phyloP scores from a whole-genome alignment of 208 protist species.

The Leptomonas pyrrhocoris region DNA sequence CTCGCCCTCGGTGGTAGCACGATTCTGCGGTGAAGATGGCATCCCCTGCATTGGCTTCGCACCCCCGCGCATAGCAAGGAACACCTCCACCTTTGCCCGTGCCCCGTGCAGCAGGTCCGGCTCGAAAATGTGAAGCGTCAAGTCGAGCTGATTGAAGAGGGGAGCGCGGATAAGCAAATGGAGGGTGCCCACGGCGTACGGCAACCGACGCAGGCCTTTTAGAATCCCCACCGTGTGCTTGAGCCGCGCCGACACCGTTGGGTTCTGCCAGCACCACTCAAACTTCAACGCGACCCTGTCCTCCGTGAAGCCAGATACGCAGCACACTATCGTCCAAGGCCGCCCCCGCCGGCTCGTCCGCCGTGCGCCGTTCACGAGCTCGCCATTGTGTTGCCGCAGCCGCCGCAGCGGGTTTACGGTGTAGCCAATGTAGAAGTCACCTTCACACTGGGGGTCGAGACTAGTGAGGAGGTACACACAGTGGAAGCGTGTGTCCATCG shows the following conservation, averaged over 20 bases:
- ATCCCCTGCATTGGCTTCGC: not conserved
- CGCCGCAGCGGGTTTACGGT: constrained; percentile 92
- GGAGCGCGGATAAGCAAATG: constrained; percentile 58
- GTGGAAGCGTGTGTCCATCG: constrained; percentile 89
- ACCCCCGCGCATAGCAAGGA: constrained; percentile 4
- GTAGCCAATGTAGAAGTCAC: constrained; percentile 94
- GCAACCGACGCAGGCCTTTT: constrained; percentile 46
- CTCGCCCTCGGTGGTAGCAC: not conserved
- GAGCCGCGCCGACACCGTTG: constrained; percentile 56
- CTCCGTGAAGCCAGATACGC: constrained; percentile 92
- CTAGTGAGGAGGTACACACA: constrained; percentile 92
- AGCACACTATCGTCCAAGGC: constrained; percentile 92
- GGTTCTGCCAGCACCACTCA: constrained; percentile 96
- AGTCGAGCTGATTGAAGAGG: constrained; percentile 68
- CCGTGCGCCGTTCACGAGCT: constrained; percentile 89
- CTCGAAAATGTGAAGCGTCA: constrained; percentile 83
- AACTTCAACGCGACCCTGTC: constrained; percentile 93
- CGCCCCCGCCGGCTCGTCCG: constrained; percentile 76
- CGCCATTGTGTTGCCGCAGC: constrained; percentile 95
- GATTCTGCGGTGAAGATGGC: not conserved
- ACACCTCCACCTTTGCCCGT: constrained; percentile 28
- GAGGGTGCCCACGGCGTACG: constrained; percentile 67
- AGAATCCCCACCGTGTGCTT: constrained; percentile 42
- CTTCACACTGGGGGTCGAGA: constrained; percentile 58
- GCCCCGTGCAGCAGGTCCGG: constrained; percentile 35